Conservation (phyloP, 1,139 yeast genomes). For the Yamadazyma conglobata region DNA sequence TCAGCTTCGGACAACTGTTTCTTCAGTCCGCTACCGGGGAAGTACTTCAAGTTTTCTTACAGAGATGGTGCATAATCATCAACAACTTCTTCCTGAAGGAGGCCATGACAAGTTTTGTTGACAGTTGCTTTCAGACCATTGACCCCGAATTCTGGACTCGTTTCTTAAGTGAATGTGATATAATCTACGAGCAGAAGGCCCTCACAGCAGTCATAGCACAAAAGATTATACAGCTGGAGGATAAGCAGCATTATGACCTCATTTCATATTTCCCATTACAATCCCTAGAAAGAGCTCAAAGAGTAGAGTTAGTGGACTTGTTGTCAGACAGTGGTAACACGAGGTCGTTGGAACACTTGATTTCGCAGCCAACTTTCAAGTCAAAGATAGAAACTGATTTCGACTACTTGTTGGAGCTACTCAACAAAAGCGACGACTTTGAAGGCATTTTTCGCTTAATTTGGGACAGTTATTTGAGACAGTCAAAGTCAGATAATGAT, state of each 20-base stretch:
- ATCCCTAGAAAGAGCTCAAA: conserved; percentile 43
- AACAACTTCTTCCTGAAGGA: conserved; percentile 29
- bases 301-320: conserved; percentile 35
- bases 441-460: conserved; percentile 20
- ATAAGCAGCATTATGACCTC: conserved; percentile 3
- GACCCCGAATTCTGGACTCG: conserved; percentile 4
- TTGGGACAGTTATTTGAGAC: conserved; percentile 30
- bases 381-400: conserved; percentile 48
- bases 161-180: conserved; percentile 19
- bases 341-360: conserved; percentile 29
- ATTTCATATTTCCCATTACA: conserved; percentile 43
- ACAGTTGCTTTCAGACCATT: background rate
- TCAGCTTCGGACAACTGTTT: too few species aligned
- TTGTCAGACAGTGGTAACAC: conserved; percentile 13
- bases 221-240: conserved; percentile 7
- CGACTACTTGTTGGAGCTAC: conserved; percentile 18
- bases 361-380: conserved; percentile 48
- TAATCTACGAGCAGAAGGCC: conserved; percentile 44
- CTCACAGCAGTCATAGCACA: conserved; percentile 27
- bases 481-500: conserved; percentile 19
- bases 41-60: background rate
- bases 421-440: conserved; percentile 14
- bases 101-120: conserved; percentile 3
- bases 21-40: too few species aligned
- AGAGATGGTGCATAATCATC: conserved; percentile 57